phyloP scores from a whole-genome alignment of 257 asterid species.

The Solanum lycopersicoides region DNA sequence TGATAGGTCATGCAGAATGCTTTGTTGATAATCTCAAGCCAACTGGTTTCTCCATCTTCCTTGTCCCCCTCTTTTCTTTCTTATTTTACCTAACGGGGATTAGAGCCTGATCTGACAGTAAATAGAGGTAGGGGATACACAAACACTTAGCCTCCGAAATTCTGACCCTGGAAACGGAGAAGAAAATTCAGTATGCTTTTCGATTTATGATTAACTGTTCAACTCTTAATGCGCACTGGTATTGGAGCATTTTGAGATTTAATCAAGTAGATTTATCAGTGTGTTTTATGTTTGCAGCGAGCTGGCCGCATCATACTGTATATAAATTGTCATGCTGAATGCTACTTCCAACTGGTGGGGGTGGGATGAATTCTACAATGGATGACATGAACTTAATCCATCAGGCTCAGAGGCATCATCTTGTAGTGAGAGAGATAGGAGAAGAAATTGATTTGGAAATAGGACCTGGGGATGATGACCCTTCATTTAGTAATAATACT shows the following conservation, averaged over 20 bases:
- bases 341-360: slow-evolving; percentile 73
- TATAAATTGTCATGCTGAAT: slow-evolving; percentile 77
- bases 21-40: neutral
- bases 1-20: neutral
- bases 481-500: slow-evolving; percentile 55
- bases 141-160: neutral
- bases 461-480: slow-evolving; percentile 84
- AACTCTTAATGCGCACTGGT: neutral
- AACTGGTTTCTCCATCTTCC: neutral
- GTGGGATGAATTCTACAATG: slow-evolving; percentile 79
- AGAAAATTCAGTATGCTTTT: neutral
- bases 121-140: neutral
- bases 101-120: neutral
- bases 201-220: neutral
- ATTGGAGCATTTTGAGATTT: neutral
- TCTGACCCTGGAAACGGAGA: neutral
- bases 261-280: slow-evolving; percentile 4
- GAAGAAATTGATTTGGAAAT: slow-evolving; percentile 97
- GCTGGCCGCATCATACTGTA: slow-evolving; percentile 6
- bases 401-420: slow-evolving; percentile 91
- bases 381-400: slow-evolving; percentile 93
- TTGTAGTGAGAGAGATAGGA: slow-evolving; percentile 77
- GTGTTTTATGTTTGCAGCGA: slow-evolving; percentile 21
- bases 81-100: neutral
- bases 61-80: neutral